These are phyloP conservation scores for Harringtonia lauricola DNA, from an alignment of 2,329 filamentous ascomycete genomes.

Conservation along the genomic window DNA sequence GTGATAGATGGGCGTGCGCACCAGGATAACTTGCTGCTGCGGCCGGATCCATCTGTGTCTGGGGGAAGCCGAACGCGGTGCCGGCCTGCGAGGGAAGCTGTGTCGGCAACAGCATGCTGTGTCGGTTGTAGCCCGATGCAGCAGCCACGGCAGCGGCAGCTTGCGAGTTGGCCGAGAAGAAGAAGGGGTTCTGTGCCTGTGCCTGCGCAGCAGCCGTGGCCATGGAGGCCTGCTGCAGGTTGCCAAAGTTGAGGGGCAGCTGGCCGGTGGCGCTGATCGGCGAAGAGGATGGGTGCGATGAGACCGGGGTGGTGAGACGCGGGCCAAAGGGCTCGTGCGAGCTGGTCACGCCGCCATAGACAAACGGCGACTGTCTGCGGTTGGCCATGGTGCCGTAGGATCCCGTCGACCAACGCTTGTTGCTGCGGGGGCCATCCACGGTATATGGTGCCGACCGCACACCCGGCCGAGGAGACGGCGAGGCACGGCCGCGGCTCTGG, in stretches of 20 bases:
- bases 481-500: constrained; percentile 58
- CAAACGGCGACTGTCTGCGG: constrained; percentile 47
- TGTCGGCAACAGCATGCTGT: constrained; percentile 49
- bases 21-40: too few species aligned
- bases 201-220: constrained; percentile 35
- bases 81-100: constrained; percentile 37
- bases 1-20: neutral
- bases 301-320: constrained; percentile 28
- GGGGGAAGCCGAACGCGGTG: constrained; percentile 9
- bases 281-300: constrained; percentile 37
- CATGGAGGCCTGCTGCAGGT: constrained; percentile 38
- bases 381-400: constrained; percentile 51
- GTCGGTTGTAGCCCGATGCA: constrained; percentile 29
- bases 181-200: constrained; percentile 39
- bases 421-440: constrained; percentile 53
- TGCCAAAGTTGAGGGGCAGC: constrained; percentile 41
- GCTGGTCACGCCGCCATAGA: constrained; percentile 37
- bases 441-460: constrained; percentile 61
- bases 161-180: constrained; percentile 37
- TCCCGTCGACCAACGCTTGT: constrained; percentile 70
- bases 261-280: constrained; percentile 34
- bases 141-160: constrained; percentile 23
- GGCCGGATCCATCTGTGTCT: too few species aligned
- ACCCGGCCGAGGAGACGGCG: constrained; percentile 58
- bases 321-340: constrained; percentile 43